Base-by-base conservation (phyloP, 148 eudicot genomes). In the Chenopodium berlandieri region DNA sequence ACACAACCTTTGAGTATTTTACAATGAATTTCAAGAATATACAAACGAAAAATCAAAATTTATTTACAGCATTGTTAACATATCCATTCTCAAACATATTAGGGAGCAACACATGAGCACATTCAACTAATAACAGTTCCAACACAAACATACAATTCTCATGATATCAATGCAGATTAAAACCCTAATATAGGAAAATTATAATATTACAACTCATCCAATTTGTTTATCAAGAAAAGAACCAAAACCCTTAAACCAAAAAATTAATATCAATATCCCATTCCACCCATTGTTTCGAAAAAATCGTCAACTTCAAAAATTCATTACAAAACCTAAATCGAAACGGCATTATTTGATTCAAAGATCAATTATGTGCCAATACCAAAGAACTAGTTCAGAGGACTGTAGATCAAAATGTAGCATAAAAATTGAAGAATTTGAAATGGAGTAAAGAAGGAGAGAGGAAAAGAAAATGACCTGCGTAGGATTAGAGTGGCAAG, bases 401-500 rank as follows among this genome's bases (percentile, higher is more conserved):
- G 37, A 77, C 23, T 68, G 12, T 8, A 50, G 58, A 82, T 48
- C 69, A 56, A 76, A 83, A 64, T 62, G 34, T 48, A 68, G 68
- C 22, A 25, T 11, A 25, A 23, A 63, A 72, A 73, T 52, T 50
- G 32, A 6, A 23, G 63, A 79, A 9, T 3, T 3, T 19, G 17
- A 30, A 75, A 79, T 12, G 2, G 47, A 30, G 23, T 2, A 7
- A 14, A 23, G 73, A 20, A 79, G 9, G 70, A 16, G 72, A 34
- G 72, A 34, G 37, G 37, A 34, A 47, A 76, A 84, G 80, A 32
- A 47, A 30, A 20, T 4, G 65, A 90, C 92, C 89, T 88, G 92
- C 77, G 81, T 91, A 74, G 94, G 86, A 85, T 86, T 91, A 76
- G 90, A 86, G 34, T 88, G 80, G 77, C 89, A n/a, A 31, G 90